These are phyloP conservation scores for Backusella macrospora DNA, from an alignment of 192 early-diverging fungal genomes.

Conservation along the genomic window DNA sequence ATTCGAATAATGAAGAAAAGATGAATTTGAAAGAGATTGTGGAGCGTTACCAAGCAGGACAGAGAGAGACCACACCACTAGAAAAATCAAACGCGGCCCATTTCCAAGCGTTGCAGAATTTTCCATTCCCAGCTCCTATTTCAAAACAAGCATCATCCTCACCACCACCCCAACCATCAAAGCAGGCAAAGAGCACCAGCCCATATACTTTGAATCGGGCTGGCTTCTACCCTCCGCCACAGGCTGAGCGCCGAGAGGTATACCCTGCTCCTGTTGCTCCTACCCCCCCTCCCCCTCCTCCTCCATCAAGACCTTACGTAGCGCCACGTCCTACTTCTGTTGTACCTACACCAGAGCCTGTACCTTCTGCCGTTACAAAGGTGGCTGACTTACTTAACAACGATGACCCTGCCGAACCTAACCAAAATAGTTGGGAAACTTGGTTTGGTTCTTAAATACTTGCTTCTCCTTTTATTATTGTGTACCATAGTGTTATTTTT, in stretches of 20 bases:
- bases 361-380: slow-evolving; percentile 35
- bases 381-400: slow-evolving; percentile 43
- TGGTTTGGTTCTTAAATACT: slow-evolving; percentile 37
- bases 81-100: slow-evolving; percentile 21
- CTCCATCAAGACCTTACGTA: slow-evolving; percentile 1
- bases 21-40: slow-evolving; percentile 35
- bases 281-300: not conserved
- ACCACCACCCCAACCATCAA: not conserved
- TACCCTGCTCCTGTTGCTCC: not conserved
- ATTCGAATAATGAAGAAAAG: slow-evolving; percentile 58
- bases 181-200: not conserved
- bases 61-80: slow-evolving; percentile 8
- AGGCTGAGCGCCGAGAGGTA: slow-evolving; percentile 1
- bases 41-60: slow-evolving; percentile 15
- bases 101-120: slow-evolving; percentile 30
- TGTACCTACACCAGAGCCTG: slow-evolving; percentile 13
- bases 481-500: slow-evolving; percentile 5
- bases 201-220: not conserved
- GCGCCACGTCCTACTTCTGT: slow-evolving; percentile 7
- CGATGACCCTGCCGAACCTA: slow-evolving; percentile 40
- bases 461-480: slow-evolving; percentile 8
- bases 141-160: not conserved
- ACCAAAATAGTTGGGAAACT: slow-evolving; percentile 40
- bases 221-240: slow-evolving; percentile 19
- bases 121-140: slow-evolving; percentile 29